Base-by-base conservation (phyloP, 2,329 filamentous ascomycete species). In the Penicillium sp. region DNA sequence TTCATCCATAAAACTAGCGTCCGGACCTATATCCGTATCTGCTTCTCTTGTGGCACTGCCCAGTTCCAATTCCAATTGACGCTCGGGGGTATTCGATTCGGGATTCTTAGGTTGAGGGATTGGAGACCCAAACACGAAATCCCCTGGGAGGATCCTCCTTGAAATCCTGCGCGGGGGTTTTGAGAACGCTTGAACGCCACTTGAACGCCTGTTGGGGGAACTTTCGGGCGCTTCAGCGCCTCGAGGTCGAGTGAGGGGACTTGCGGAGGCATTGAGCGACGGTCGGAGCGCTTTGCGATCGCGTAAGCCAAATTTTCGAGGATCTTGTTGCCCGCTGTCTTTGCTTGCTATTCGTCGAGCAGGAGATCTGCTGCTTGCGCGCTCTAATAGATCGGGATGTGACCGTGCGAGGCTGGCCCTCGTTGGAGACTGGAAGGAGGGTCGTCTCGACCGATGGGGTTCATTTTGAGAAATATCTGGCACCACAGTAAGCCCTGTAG, bases 351-450 rank as follows among this genome's bases (percentile, higher is more conserved):
- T 57, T 62, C 62, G 51, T 55, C 53, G 64, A 57, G 52, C 69
- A 60, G 58, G 70, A 58, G 58, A 69, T 62, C 49, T 70, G 69
- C 59, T 70, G 58, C 61, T 70, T 64, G 62, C 61, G 55, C 75
- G 72, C 49, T 74, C 69, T 31, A 83, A 66, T 6, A 83, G 71
- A 10, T 81, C 76, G 0, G 82, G 79, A 53, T 84, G 79, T 42
- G 79, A 76, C 55, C 79, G 77, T 50, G 81, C 73, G 13, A 85
- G 67, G 58, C 81, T 86, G 12, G 82, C 75, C 61, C 76, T 80
- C 0, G 82, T 85, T 0, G 84, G 82, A n/a, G 82, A 84, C 47
- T 79, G 79, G 61, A 82, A 85, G 1, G 82, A 84, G 1, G 78
- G 75, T 1, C 75, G 75, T 41, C 63, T 59, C 7, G 64, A 56